Evolutionary conservation across 495 filamentous ascomycete species (phyloP).

Genomic region (Xylaria scruposa): DNA sequence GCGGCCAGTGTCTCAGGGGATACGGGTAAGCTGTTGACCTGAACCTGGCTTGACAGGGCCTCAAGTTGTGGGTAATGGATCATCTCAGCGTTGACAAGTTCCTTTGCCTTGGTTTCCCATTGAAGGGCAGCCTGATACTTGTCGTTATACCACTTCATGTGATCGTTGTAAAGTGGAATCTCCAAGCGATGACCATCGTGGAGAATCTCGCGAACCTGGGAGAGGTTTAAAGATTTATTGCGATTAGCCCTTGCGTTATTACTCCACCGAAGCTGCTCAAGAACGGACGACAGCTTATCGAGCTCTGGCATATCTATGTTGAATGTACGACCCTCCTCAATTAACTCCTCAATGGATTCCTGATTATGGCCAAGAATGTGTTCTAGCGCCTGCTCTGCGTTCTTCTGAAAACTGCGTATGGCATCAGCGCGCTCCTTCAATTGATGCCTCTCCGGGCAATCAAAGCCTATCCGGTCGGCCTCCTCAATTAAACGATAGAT

Average conservation of each 20-base stretch:
- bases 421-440: slow-evolving; percentile 86
- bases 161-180: slow-evolving; percentile 78
- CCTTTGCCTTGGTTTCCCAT: slow-evolving; percentile 94
- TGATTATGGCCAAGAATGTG: slow-evolving; percentile 62
- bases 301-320: slow-evolving; percentile 96
- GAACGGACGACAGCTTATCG: slow-evolving; percentile 77
- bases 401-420: slow-evolving; percentile 85
- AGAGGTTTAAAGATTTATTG: slow-evolving; percentile 67
- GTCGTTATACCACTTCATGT: slow-evolving; percentile 75
- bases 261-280: slow-evolving; percentile 89
- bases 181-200: slow-evolving; percentile 74
- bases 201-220: slow-evolving; percentile 80
- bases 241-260: slow-evolving; percentile 73
- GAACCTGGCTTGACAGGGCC: slow-evolving; percentile 77
- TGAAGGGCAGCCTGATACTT: slow-evolving; percentile 76
- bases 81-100: slow-evolving; percentile 86
- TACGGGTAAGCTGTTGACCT: slow-evolving; percentile 79
- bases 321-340: slow-evolving; percentile 85
- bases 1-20: slow-evolving; percentile 77
- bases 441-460: slow-evolving; percentile 89
- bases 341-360: slow-evolving; percentile 83
- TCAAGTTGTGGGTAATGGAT: slow-evolving; percentile 95
- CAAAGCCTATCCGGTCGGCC: slow-evolving; percentile 90
- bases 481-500: slow-evolving; percentile 82
- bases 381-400: slow-evolving; percentile 72